Base-by-base conservation (phyloP, 202 grass and related monocot species). In the Schoenoplectus triqueter region DNA sequence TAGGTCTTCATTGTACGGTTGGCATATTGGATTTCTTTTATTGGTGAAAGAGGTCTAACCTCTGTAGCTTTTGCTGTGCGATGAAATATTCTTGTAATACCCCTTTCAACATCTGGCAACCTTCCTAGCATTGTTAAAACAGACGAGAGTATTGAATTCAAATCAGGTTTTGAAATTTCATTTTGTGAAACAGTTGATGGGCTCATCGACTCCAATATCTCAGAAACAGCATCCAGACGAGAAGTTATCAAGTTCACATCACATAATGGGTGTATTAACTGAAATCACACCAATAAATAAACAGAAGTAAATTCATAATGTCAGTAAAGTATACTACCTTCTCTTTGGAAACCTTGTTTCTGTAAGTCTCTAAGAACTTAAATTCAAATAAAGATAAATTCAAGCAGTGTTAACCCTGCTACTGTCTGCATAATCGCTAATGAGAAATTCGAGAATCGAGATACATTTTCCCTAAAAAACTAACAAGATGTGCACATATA, bases 71-170 rank as follows among this genome's bases (percentile, higher is more conserved):
- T 97, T 77, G 92, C 88, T 86, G 90, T 94, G 41, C 85, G 89
- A 77, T 97, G 95, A 89, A 97, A 93, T 90, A 97, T 90, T 81
- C 92, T 93, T 72, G 92, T 87, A 60, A 97, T 89, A 89, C 95
- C 95, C 91, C 92, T 92, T 87, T 97, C 92, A 89, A 94, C 65
- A 86, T 97, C 95, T 85, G 86, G 87, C 11, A 86, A 89, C 85
- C 85, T 93, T 88, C 91, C 92, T 15, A 97, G 84, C 82, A 84
- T 92, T 60, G 69, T 88, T 8, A 97, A 84, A 89, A 95, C 88
- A 73, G 91, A 92, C 47, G 86, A 93, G 85, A 97, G 87, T 84
- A 91, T 86, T 66, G 78, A 87, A 86, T 87, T 86, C 66, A 95
- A 55, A 54, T 93, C 92, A 81, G 88, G 85, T 82, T 90, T 90